Evolutionary conservation across 2,329 filamentous ascomycete genomes (phyloP).

Genomic region (Colletotrichum neosansevieriae): DNA sequence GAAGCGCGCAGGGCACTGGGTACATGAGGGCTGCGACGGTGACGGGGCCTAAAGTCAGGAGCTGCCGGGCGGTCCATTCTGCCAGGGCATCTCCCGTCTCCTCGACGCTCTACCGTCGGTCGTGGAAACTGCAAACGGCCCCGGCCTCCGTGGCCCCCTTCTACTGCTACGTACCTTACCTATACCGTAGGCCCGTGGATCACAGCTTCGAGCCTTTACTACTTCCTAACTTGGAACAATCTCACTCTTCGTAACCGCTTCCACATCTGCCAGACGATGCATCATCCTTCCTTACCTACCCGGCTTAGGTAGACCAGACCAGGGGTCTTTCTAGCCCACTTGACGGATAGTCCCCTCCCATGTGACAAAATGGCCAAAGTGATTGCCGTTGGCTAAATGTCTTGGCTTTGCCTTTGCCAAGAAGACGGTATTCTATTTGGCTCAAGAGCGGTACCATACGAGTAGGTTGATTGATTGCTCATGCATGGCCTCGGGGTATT

Average conservation of each 20-base stretch:
- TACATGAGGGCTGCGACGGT: slow-evolving; percentile 21
- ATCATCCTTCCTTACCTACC: too few relatives aligned
- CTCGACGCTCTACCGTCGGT: slow-evolving; percentile 18
- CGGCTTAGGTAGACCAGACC: too few relatives aligned
- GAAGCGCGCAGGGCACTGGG: slow-evolving; percentile 14
- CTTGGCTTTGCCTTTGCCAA: slow-evolving; percentile 13
- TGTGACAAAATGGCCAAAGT: background rate
- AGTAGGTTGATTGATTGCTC: background rate
- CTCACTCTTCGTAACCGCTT: too few relatives aligned
- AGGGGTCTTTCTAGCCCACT: too few relatives aligned
- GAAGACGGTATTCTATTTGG: background rate
- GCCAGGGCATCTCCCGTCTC: slow-evolving; percentile 4
- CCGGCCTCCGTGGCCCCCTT: background rate
- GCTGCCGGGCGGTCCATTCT: slow-evolving; percentile 12
- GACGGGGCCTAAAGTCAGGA: slow-evolving; percentile 22
- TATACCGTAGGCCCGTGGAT: too few relatives aligned
- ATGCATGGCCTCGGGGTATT: slow-evolving; percentile 10
- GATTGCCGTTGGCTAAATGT: background rate
- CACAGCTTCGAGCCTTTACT: too few relatives aligned
- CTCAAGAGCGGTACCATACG: background rate
- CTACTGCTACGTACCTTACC: too few relatives aligned
- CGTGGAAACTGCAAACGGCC: slow-evolving; percentile 30
- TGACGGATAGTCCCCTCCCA: too few relatives aligned
- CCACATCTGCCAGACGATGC: too few relatives aligned
- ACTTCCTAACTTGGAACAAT: too few relatives aligned